A percentile compares a stretch with the other conserved stretches of the same genome.
These are phyloP conservation scores for Diphasiastrum complanatum DNA, from an alignment of 83 land plant species.

Conservation along the genomic window DNA sequence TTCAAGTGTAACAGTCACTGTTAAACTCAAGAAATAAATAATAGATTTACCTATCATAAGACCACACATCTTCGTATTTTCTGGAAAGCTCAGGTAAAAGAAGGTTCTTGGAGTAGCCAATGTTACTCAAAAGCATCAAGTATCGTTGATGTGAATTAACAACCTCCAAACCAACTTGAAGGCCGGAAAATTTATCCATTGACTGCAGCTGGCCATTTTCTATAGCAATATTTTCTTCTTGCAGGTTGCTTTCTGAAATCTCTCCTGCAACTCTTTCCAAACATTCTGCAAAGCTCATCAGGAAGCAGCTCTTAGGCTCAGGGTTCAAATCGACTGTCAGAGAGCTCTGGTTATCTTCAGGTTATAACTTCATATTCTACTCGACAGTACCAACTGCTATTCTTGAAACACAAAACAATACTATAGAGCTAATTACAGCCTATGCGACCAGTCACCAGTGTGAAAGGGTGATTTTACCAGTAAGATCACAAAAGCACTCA, in stretches of 20 bases:
- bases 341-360: background rate
- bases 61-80: slow-evolving; percentile 76
- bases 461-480: slow-evolving; percentile 40
- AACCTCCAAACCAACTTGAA: slow-evolving; percentile 45
- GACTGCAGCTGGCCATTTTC: slow-evolving; percentile 3
- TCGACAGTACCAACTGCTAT: no score
- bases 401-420: background rate
- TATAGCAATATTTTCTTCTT: slow-evolving; percentile 24
- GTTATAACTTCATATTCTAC: no score
- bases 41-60: slow-evolving; percentile 39
- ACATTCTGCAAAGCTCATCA: slow-evolving; percentile 37
- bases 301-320: background rate
- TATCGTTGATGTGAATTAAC: slow-evolving; percentile 59
- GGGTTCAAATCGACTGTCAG: background rate
- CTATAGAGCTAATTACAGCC: background rate
- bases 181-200: slow-evolving; percentile 40
- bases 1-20: background rate
- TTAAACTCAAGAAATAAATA: background rate
- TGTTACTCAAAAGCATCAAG: slow-evolving; percentile 80
- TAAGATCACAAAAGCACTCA: slow-evolving; percentile 68
- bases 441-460: background rate
- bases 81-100: slow-evolving; percentile 58
- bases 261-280: slow-evolving; percentile 54
- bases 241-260: slow-evolving; percentile 29
- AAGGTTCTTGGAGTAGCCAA: slow-evolving; percentile 77